Conservation (phyloP, 1,284 basidiomycete genomes). For the Irpex sp. region DNA sequence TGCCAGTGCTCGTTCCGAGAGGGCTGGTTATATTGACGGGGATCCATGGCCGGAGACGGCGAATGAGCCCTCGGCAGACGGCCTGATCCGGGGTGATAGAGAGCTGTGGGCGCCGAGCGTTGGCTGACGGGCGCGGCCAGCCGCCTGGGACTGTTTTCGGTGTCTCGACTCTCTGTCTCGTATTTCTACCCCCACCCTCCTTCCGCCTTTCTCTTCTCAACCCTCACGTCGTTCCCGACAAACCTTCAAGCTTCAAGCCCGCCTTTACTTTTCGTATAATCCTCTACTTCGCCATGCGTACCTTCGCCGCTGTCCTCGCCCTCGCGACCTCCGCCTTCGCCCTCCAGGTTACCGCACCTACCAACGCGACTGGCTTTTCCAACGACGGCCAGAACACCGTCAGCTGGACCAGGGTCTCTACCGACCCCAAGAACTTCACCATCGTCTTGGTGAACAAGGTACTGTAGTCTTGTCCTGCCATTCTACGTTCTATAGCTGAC, state of each 20-base stretch:
- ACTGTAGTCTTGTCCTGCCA: neutral
- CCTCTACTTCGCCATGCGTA: slow-evolving; percentile 39
- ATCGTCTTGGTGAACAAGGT: slow-evolving; percentile 61
- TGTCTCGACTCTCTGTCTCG: slow-evolving; percentile 8
- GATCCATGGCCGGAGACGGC: neutral
- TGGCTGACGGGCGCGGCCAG: neutral
- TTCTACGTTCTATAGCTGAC: slow-evolving; percentile 3
- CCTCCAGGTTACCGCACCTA: slow-evolving; percentile 57
- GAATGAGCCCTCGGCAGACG: neutral
- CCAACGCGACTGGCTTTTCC: slow-evolving; percentile 49
- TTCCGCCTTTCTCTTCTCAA: slow-evolving; percentile 8
- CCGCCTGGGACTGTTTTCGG: slow-evolving; percentile 4
- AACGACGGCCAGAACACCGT: slow-evolving; percentile 55
- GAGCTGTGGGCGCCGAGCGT: neutral
- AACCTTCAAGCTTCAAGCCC: neutral
- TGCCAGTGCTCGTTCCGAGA: neutral
- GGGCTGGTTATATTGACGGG: neutral
- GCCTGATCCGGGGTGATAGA: neutral
- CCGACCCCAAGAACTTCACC: slow-evolving; percentile 67
- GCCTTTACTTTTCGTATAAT: slow-evolving; percentile 8
- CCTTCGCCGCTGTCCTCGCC: slow-evolving; percentile 43
- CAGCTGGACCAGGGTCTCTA: slow-evolving; percentile 59
- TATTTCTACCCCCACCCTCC: slow-evolving; percentile 7
- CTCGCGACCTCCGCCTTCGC: slow-evolving; percentile 56
- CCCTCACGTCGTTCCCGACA: slow-evolving; percentile 2